Conservation (phyloP, 2,329 filamentous ascomycete genomes). For the Diaporthe ilicicola region DNA sequence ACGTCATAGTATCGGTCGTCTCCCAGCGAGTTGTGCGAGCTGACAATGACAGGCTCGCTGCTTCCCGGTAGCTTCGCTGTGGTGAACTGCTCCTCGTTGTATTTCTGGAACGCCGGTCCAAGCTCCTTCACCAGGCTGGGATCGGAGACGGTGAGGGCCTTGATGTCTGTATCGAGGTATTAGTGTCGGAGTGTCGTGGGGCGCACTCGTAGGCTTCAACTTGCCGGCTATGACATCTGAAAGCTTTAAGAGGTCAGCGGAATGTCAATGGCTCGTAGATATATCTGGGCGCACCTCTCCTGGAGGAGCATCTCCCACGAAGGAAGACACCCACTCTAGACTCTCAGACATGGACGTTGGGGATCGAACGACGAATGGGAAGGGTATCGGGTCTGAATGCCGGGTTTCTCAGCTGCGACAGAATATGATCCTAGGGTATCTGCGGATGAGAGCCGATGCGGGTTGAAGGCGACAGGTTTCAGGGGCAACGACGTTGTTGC, state of each 20-base stretch:
- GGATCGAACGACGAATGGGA: not conserved
- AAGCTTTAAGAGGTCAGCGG: conserved; percentile 63
- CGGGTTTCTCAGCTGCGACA: not conserved
- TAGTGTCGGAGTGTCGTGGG: not conserved
- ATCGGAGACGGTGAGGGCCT: conserved; percentile 78
- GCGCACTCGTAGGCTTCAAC: conserved; percentile 26
- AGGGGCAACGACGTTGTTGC: conserved; percentile 11
- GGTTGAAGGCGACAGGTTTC: conserved; percentile 3
- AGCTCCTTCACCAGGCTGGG: conserved; percentile 76
- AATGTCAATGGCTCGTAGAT: conserved; percentile 18
- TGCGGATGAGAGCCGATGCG: not conserved
- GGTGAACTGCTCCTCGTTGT: conserved; percentile 94
- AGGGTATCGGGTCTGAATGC: not conserved
- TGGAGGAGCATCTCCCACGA: conserved; percentile 92
- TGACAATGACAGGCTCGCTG: conserved; percentile 85
- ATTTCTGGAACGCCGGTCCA: conserved; percentile 85
- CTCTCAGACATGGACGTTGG: conserved; percentile 46
- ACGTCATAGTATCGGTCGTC: conserved; percentile 89
- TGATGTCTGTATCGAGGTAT: conserved; percentile 74
- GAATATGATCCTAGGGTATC: not conserved
- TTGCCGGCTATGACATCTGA: conserved; percentile 88
- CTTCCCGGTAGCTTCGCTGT: conserved; percentile 90
- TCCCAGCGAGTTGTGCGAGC: conserved; percentile 83
- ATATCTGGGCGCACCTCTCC: conserved; percentile 79
- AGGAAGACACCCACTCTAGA: conserved; percentile 76